A percentile compares a stretch with the other conserved stretches of the same genome.
phyloP scores from a whole-genome alignment of 768 basidiomycete species.

The Lentinula detonsa region DNA sequence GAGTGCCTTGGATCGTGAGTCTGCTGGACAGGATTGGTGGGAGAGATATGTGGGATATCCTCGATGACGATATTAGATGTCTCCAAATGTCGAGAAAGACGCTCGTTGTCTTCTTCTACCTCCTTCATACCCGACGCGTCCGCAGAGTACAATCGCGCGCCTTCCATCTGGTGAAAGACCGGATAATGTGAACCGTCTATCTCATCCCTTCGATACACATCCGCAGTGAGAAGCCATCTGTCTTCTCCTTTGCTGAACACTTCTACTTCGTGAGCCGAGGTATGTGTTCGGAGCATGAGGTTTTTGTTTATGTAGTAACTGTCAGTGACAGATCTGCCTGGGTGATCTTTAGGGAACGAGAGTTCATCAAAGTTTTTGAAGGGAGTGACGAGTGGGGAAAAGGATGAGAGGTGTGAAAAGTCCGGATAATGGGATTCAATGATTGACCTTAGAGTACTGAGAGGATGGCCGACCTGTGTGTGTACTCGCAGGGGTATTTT shows the following conservation, averaged over 20 bases:
- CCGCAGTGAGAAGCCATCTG: slow-evolving; percentile 88
- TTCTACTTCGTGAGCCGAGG: slow-evolving; percentile 97
- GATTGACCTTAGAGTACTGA: slow-evolving; percentile 76
- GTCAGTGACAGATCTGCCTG: slow-evolving; percentile 85
- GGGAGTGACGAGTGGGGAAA: slow-evolving; percentile 87
- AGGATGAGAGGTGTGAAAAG: slow-evolving; percentile 66
- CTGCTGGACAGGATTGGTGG: slow-evolving; percentile 76
- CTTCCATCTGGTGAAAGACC: slow-evolving; percentile 98
- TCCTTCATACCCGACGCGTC: slow-evolving; percentile 51
- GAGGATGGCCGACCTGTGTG: slow-evolving; percentile 71
- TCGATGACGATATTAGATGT: slow-evolving; percentile 79
- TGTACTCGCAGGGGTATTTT: slow-evolving; percentile 78
- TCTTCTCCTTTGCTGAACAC: slow-evolving; percentile 72
- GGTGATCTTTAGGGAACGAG: slow-evolving; percentile 90
- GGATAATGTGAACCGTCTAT: slow-evolving; percentile 97
- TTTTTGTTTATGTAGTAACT: slow-evolving; percentile 92
- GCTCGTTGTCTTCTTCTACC: slow-evolving; percentile 66
- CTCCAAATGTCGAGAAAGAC: slow-evolving; percentile 53
- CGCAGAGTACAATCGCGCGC: slow-evolving; percentile 73
- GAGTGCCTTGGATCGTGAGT: slow-evolving; percentile 72
- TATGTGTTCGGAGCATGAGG: slow-evolving; percentile 94
- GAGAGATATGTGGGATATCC: slow-evolving; percentile 70
- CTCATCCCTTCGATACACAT: slow-evolving; percentile 97
- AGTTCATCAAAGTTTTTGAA: slow-evolving; percentile 95
- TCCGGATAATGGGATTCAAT: slow-evolving; percentile 81